Evolutionary conservation across 140 eudicot genomes (phyloP), one percentile per base, ranked within the genome.

Genomic region (Cichorium intybus): DNA sequence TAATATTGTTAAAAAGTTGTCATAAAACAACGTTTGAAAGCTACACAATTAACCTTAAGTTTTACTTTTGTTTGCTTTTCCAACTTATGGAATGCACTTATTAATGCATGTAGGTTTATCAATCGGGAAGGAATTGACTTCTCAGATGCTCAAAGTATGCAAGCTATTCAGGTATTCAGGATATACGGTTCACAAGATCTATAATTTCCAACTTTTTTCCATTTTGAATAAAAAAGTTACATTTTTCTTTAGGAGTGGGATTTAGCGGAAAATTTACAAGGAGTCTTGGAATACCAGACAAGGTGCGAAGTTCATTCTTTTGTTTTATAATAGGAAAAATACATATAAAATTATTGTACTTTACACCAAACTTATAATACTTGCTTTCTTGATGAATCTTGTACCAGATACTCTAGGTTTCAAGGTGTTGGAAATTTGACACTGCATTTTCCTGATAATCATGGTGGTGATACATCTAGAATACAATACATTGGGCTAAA

Each of bases 111-210:
- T 71, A 93, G 99, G 79, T 88, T 93, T 63, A 86, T 85, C 70
- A 93, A 93, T 55, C 89, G 99, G 12, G 99, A 93, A 55, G 99
- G 99, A 27, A 93, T 93, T 24, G 97, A 93, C 77, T 93, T 93
- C 74, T 93, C 99, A 74, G 99, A 93, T 76, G 99, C 99, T 71
- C 97, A 93, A 68, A 77, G 81, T 65, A 93, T 93, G 99, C 97
- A 88, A 67, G 78, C 97, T 51, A 69, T 93, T 76, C 99, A 93
- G 99, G 98, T 92, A 64, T 71, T 62, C 4, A 45, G 5, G 46
- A 31, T 46, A 71, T 23, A 62, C 27, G 24, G 49, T 24, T 41
- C 68, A 28, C 11, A 22, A 21, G 24, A 43, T 62, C 67, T 57
- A 35, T 41, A 21, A 68, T 12, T 67, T 68, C 26, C 5, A 50